phyloP scores from a whole-genome alignment of 2,329 filamentous ascomycete genomes.

The Beauveria caledonica region DNA sequence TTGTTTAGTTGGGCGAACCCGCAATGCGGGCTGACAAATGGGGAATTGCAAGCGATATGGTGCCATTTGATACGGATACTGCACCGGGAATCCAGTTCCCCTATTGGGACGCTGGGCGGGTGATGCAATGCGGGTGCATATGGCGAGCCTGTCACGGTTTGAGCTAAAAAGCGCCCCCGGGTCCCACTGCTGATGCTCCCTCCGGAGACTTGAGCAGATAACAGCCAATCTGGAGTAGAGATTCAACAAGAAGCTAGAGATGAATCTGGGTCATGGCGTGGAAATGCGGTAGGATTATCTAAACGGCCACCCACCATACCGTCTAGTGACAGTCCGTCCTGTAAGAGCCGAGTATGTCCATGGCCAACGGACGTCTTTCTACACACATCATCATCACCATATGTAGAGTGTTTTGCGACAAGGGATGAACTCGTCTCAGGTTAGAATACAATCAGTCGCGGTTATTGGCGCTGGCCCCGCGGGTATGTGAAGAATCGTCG shows the following conservation, averaged over 20 bases:
- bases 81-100: neutral
- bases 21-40: constrained; percentile 1
- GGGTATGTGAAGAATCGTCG: constrained; percentile 20
- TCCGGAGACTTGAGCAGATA: neutral
- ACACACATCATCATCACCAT: neutral
- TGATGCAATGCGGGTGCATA: constrained; percentile 10
- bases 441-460: constrained; percentile 30
- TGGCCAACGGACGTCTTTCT: neutral
- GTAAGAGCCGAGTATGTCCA: neutral
- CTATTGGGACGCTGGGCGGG: neutral
- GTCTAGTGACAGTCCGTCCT: neutral
- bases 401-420: neutral
- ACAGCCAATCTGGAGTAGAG: neutral
- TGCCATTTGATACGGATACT: neutral
- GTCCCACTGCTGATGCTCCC: neutral
- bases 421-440: constrained; percentile 9
- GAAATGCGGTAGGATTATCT: neutral
- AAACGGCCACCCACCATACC: neutral
- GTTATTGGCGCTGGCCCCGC: constrained; percentile 36
- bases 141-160: neutral
- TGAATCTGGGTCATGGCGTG: neutral
- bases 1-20: too few relatives aligned
- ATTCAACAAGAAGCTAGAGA: neutral
- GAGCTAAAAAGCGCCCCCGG: neutral
- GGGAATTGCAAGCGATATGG: neutral